Conservation (phyloP, 306 rosid genomes). For the Lablab purpureus region DNA sequence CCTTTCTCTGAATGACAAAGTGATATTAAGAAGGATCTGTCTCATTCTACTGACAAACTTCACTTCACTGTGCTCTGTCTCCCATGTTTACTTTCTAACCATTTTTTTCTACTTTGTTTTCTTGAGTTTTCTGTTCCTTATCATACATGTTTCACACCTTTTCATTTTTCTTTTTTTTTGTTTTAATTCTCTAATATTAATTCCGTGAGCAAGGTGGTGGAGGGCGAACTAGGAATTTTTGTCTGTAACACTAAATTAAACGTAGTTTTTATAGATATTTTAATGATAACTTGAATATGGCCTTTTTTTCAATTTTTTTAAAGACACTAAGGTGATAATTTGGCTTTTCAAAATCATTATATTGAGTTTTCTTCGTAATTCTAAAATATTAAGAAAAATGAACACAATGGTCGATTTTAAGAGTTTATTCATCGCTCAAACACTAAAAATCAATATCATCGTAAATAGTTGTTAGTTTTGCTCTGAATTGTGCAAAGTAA, state of each 20-base stretch:
- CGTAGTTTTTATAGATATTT: no score
- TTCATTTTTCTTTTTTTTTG: neutral
- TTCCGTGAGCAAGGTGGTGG: neutral
- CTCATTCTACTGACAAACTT: conserved; percentile 9
- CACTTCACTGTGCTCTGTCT: neutral
- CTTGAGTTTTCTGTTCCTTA: neutral
- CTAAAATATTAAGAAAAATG: neutral
- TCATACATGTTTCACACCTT: neutral
- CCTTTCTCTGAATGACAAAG: neutral
- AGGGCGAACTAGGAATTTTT: no score
- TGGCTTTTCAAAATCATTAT: neutral
- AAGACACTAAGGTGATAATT: neutral
- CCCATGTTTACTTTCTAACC: conserved; percentile 12
- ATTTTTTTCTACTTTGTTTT: conserved; percentile 21
- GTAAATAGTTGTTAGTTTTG: neutral
- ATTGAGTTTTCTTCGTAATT: neutral
- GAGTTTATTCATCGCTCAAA: neutral
- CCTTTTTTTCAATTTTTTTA: neutral
- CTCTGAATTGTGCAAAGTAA: neutral
- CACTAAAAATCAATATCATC: neutral
- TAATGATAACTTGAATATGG: neutral
- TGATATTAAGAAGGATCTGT: conserved; percentile 15
- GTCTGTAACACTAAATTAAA: no score
- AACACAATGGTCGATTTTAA: neutral
- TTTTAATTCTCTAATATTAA: conserved; percentile 10